Conservation (phyloP, 176 grass and related monocot genomes). For the Luzula sylvatica region DNA sequence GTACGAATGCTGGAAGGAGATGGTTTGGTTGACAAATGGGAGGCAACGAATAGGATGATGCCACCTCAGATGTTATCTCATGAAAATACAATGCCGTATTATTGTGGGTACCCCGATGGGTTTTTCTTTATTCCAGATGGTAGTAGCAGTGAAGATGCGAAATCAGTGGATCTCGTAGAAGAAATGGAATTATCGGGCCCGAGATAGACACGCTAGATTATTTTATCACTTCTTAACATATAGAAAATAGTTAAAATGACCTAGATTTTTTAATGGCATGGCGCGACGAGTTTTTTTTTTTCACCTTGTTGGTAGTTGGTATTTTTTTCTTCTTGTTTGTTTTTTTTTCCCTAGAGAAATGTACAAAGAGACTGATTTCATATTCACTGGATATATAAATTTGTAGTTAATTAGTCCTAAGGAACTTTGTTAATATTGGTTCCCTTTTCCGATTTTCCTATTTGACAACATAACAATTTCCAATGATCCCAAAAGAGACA, state of each 20-base stretch:
- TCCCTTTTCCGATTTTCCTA: no score
- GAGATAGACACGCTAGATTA: constrained; percentile 24
- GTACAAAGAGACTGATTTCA: constrained; percentile 12
- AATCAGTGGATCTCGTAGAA: constrained; percentile 47
- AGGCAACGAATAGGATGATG: constrained; percentile 33
- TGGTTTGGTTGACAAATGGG: constrained; percentile 70
- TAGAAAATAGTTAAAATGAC: constrained; percentile 8
- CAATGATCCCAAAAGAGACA: no score
- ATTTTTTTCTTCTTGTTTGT: background rate
- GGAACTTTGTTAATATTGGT: no score
- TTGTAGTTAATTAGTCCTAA: background rate
- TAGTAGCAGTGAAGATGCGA: constrained; percentile 9
- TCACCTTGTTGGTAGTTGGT: constrained; percentile 6
- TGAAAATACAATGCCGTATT: constrained; percentile 31
- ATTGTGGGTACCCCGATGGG: constrained; percentile 2
- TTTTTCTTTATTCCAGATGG: constrained; percentile 61
- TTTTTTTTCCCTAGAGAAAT: background rate
- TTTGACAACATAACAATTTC: no score
- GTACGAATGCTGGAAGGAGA: constrained; percentile 85
- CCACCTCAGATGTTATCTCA: background rate
- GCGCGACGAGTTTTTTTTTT: background rate
- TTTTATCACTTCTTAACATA: background rate
- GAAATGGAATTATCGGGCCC: constrained; percentile 83
- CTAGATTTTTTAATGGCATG: no score
- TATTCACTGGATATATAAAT: background rate